Percentiles rank a stretch among this genome's conserved stretches.
phyloP scores from a whole-genome alignment of 331 rosid species.

The Arachis monticola region DNA sequence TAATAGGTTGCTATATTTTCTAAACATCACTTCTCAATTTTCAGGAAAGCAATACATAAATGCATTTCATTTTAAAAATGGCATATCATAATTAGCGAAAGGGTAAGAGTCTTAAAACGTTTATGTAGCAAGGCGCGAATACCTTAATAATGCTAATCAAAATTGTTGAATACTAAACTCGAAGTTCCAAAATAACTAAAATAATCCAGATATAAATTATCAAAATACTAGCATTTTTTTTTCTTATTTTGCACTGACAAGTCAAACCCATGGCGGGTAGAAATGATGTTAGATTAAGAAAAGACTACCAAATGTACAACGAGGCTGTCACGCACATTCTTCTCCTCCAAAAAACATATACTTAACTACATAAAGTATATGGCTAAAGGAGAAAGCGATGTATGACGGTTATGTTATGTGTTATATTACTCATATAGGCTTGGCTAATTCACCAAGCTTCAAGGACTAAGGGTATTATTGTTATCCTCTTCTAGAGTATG shows the following conservation, averaged over 20 bases:
- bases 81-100: too few species aligned
- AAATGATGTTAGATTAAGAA: constrained; percentile 19
- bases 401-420: not conserved
- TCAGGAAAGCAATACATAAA: too few species aligned
- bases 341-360: constrained; percentile 42
- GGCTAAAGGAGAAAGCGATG: constrained; percentile 39
- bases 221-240: not conserved
- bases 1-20: too few species aligned
- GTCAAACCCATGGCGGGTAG: not conserved
- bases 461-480: constrained; percentile 45
- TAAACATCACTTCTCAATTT: too few species aligned
- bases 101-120: too few species aligned
- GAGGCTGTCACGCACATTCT: constrained; percentile 13
- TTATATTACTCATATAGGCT: not conserved
- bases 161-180: not conserved
- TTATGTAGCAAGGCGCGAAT: too few species aligned
- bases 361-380: constrained; percentile 29
- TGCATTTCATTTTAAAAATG: too few species aligned
- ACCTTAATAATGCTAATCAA: not conserved
- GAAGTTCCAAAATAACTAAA: not conserved
- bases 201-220: not conserved
- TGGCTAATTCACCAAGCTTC: constrained; percentile 35
- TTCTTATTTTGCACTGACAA: not conserved
- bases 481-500: constrained; percentile 38
- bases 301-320: constrained; percentile 38